Evolutionary conservation across 176 grass and related monocot genomes (phyloP), one percentile per base, ranked within the genome.

Genomic region (Pontederia crassipes): DNA sequence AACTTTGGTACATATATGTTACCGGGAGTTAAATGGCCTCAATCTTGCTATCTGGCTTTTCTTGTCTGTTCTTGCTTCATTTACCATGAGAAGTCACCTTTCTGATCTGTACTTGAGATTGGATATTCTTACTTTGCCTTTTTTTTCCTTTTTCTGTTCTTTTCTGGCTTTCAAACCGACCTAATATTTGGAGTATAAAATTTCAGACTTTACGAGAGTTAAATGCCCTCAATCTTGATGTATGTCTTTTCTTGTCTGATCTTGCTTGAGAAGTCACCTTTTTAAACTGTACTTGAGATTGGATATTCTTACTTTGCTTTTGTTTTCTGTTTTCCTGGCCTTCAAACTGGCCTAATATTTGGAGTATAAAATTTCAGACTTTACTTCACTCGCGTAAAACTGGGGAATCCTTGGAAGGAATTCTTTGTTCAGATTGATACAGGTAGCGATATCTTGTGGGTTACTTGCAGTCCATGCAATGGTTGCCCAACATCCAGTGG

Each of bases 371-470:
- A 77, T 70, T 81, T 46, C 54, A 96, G 91, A 69, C 83, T 96
- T 17, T 96, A 96, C 55, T 96, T 75, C 72, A 96, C 91, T 46
- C 91, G 75, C 49, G 91, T 96, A 62, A 79, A 80, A 85, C 72
- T 96, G 70, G 91, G 91, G 59, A 96, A 80, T 66, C 91, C 91
- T 4, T 54, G 81, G 14, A 96, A 85, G 61, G 86, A 90, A 78
- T 96, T 82, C 73, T 96, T 82, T 72, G 86, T 96, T 61, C 91
- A 96, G 67, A 96, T 96, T 75, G 91, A 96, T 70, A 96, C 91
- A 16, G 91, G 91, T 32, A 96, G 91, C 57, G 91, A 96, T 64
- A 85, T 90, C 50, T 80, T 96, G 60, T 96, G 91, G 91, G 86
- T 96, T 26, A 66, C 86, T 69, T 96, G 91, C 81, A 96, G 51